Conservation (phyloP, 2,329 filamentous ascomycete genomes). For the Neospermospora avenae region DNA sequence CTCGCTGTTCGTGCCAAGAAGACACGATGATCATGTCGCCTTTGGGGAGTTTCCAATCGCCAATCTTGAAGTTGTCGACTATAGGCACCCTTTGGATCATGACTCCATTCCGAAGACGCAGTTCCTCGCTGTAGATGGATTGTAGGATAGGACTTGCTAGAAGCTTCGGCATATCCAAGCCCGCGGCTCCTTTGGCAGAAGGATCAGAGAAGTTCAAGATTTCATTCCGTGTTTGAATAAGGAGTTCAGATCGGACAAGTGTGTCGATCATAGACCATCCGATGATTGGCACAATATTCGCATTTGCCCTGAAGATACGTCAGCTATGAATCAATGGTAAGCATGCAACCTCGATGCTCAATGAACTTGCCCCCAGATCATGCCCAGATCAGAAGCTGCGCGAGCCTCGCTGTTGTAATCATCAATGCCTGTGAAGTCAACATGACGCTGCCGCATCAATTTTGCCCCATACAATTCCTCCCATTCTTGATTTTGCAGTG, state of each 20-base stretch:
- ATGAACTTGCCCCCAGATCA: slow-evolving; percentile 29
- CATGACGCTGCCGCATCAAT: slow-evolving; percentile 28
- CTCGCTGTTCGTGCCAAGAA: slow-evolving; percentile 29
- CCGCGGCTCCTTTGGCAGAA: slow-evolving; percentile 11
- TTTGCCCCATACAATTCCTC: slow-evolving; percentile 33
- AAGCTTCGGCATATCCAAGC: slow-evolving; percentile 17
- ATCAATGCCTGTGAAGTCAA: slow-evolving; percentile 6
- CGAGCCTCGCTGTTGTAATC: slow-evolving; percentile 11
- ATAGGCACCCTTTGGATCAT: slow-evolving; percentile 20
- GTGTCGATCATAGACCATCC: slow-evolving; percentile 32
- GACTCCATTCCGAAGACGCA: slow-evolving; percentile 31
- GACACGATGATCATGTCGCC: slow-evolving; percentile 28
- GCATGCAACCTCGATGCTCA: too few relatives aligned
- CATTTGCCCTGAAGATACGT: slow-evolving; percentile 24
- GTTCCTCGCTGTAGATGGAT: slow-evolving; percentile 38
- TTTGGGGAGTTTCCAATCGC: slow-evolving; percentile 31
- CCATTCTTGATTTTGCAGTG: slow-evolving; percentile 26
- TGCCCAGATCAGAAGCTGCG: slow-evolving; percentile 23
- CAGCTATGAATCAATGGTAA: too few relatives aligned
- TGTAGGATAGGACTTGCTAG: slow-evolving; percentile 32
- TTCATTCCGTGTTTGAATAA: slow-evolving; percentile 24
- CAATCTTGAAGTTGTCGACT: slow-evolving; percentile 29
- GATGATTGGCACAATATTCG: slow-evolving; percentile 28
- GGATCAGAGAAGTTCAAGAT: slow-evolving; percentile 9
- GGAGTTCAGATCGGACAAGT: slow-evolving; percentile 23